A percentile compares a stretch with the other conserved stretches of the same genome.
phyloP scores from a whole-genome alignment of 306 rosid species.

The Citrullus colocynthis region DNA sequence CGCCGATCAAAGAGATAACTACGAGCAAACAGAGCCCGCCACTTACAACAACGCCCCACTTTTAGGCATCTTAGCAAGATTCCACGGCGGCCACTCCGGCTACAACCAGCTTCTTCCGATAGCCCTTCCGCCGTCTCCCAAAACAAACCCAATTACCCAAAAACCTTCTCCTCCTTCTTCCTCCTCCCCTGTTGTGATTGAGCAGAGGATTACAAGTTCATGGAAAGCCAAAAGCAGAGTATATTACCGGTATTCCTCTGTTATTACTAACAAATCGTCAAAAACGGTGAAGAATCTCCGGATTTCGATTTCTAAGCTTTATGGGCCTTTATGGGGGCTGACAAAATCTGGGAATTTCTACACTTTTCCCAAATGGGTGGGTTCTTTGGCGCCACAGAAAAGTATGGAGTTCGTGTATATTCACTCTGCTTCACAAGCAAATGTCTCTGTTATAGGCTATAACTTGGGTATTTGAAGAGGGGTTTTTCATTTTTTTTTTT shows the following conservation, averaged over 20 bases:
- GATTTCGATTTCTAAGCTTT: constrained; percentile 61
- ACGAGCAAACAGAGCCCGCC: constrained; percentile 96
- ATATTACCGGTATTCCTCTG: constrained; percentile 71
- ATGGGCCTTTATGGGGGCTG: constrained; percentile 94
- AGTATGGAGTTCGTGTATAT: constrained; percentile 94
- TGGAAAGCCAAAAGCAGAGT: constrained; percentile 64
- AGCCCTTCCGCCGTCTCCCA: constrained; percentile 11
- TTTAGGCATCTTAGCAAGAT: constrained; percentile 71
- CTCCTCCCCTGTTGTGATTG: constrained; percentile 32
- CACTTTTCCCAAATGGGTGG: constrained; percentile 69
- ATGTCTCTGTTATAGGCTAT: constrained; percentile 50
- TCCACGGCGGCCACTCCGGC: constrained; percentile 45
- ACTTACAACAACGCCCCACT: constrained; percentile 99
- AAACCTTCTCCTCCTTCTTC: constrained; percentile 30
- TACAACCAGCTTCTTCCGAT: constrained; percentile 83
- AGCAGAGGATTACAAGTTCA: constrained; percentile 54
- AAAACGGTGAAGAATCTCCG: constrained; percentile 41
- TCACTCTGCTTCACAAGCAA: constrained; percentile 68
- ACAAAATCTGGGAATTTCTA: constrained; percentile 45
- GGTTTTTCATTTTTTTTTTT: no score
- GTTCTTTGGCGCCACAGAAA: constrained; percentile 46
- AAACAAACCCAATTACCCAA: background rate
- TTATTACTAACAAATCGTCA: constrained; percentile 63
- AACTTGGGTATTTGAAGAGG: constrained; percentile 34
- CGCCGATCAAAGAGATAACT: constrained; percentile 84